Conservation (phyloP, 2,329 filamentous ascomycete genomes). For the Alternaria burnsii region DNA sequence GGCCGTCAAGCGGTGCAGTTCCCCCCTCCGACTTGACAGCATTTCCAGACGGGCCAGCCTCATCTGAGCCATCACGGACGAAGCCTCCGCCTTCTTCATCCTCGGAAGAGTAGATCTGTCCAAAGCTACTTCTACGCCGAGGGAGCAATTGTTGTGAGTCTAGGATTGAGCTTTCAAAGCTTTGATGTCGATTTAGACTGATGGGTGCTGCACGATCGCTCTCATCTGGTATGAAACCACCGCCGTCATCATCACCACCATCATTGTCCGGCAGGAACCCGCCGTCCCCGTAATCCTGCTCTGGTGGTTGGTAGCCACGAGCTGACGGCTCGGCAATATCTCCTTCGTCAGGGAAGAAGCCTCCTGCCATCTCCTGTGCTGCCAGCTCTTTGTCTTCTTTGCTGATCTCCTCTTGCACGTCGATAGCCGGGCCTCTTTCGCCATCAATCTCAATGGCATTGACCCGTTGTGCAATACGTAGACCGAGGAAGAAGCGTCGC, state of each 20-base stretch:
- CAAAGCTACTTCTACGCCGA: constrained; percentile 33
- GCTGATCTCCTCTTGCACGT: constrained; percentile 45
- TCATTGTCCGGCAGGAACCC: constrained; percentile 24
- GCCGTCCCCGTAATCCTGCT: constrained; percentile 25
- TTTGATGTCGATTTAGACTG: constrained; percentile 46
- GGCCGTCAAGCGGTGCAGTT: constrained; percentile 53
- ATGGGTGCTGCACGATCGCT: constrained; percentile 12
- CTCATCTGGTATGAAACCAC: constrained; percentile 33
- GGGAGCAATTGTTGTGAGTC: constrained; percentile 40
- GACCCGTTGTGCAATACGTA: constrained; percentile 77
- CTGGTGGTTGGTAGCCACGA: constrained; percentile 18
- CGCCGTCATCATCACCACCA: constrained; percentile 14
- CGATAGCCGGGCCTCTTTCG: constrained; percentile 35
- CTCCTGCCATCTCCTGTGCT: constrained; percentile 47
- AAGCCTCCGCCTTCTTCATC: constrained; percentile 29
- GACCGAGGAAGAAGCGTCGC: constrained; percentile 67
- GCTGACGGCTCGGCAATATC: constrained; percentile 45
- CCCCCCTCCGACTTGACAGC: constrained; percentile 31
- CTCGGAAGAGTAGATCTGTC: constrained; percentile 34
- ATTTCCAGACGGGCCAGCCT: constrained; percentile 4
- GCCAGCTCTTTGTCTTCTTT: constrained; percentile 37
- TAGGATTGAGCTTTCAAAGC: constrained; percentile 42
- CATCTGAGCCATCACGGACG: constrained; percentile 23
- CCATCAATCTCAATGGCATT: constrained; percentile 60
- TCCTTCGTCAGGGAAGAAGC: constrained; percentile 60